These are phyloP conservation scores for Lichtheimia ornata DNA, from an alignment of 371 early-diverging fungal genomes.

Conservation along the genomic window DNA sequence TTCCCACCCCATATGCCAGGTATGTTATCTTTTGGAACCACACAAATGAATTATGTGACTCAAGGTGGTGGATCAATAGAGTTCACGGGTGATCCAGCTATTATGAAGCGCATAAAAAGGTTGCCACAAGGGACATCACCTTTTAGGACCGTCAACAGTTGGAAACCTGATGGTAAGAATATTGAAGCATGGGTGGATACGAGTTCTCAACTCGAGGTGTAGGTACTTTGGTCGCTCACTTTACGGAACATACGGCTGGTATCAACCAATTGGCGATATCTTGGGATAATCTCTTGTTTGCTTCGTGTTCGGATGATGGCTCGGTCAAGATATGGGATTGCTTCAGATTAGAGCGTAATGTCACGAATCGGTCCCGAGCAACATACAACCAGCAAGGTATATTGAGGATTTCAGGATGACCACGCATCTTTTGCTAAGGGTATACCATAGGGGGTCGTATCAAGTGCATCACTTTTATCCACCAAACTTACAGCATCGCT, in stretches of 20 bases:
- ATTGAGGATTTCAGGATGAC: not conserved
- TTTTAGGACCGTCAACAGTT: constrained; percentile 32
- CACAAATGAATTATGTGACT: not conserved
- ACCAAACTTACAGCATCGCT: constrained; percentile 79
- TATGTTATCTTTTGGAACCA: constrained; percentile 11
- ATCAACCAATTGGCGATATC: constrained; percentile 76
- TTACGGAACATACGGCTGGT: constrained; percentile 82
- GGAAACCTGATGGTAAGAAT: constrained; percentile 48
- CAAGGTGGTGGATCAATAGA: constrained; percentile 20
- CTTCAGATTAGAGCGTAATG: constrained; percentile 77
- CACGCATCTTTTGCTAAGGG: not conserved
- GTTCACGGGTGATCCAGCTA: constrained; percentile 40
- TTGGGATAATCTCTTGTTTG: constrained; percentile 83
- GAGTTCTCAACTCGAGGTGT: constrained; percentile 3
- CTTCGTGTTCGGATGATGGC: constrained; percentile 84
- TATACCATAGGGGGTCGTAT: constrained; percentile 68
- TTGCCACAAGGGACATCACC: constrained; percentile 36
- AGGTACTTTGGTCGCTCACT: constrained; percentile 76
- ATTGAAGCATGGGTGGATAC: not conserved
- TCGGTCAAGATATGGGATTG: constrained; percentile 90
- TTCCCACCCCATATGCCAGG: constrained; percentile 54
- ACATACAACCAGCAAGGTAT: constrained; percentile 74
- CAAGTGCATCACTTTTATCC: constrained; percentile 77
- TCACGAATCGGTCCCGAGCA: constrained; percentile 78
- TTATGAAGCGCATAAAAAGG: constrained; percentile 42